These are phyloP conservation scores for Psilocybe subaeruginosa DNA, from an alignment of 768 basidiomycete species.

Conservation along the genomic window DNA sequence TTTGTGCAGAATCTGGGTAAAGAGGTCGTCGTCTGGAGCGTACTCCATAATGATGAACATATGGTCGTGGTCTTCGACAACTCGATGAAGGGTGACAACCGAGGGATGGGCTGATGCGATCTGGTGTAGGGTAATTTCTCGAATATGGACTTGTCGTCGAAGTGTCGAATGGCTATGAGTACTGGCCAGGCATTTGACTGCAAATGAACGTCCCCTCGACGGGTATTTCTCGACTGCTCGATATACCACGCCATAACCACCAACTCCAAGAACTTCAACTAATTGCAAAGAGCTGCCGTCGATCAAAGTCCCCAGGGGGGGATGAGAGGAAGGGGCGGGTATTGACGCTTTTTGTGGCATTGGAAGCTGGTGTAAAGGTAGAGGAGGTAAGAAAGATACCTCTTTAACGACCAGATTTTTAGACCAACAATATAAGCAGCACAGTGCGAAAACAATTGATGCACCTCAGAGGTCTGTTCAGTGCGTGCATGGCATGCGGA, in stretches of 20 bases:
- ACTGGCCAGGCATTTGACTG: conserved; percentile 89
- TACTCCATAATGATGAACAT: conserved; percentile 95
- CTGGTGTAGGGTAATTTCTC: conserved; percentile 85
- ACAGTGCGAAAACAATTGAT: conserved; percentile 6
- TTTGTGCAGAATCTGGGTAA: conserved; percentile 83
- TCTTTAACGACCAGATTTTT: background rate
- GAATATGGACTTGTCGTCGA: conserved; percentile 77
- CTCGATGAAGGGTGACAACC: conserved; percentile 88
- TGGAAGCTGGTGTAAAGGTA: conserved; percentile 3
- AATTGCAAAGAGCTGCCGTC: conserved; percentile 84
- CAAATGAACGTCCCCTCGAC: conserved; percentile 61
- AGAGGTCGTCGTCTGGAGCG: conserved; percentile 88
- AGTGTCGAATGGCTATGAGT: conserved; percentile 41
- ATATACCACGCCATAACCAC: conserved; percentile 96
- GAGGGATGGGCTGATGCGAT: conserved; percentile 75
- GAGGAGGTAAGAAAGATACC: conserved; percentile 15
- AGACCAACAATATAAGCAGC: conserved; percentile 14
- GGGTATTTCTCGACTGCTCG: conserved; percentile 71
- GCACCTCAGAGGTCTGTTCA: conserved; percentile 18
- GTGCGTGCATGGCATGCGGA: conserved; percentile 28
- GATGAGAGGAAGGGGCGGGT: conserved; percentile 31
- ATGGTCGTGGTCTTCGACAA: conserved; percentile 79
- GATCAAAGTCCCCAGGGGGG: conserved; percentile 77
- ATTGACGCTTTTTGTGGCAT: conserved; percentile 26
- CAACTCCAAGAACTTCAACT: conserved; percentile 85